Base-by-base conservation (phyloP, 768 basidiomycete genomes). In the Tricholoma terreum region DNA sequence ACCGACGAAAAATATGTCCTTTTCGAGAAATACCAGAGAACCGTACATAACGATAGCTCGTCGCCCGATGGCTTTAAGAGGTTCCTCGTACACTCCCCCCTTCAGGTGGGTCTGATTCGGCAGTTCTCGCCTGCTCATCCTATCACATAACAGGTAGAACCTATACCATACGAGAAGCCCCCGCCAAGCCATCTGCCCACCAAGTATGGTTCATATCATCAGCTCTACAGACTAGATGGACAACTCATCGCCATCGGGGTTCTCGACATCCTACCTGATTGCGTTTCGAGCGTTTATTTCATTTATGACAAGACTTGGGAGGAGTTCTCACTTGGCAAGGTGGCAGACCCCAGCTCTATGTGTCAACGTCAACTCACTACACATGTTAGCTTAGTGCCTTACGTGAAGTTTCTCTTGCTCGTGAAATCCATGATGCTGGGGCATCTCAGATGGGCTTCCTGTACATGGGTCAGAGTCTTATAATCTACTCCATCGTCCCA, bases 131-230 rank as follows among this genome's bases (percentile, higher is more conserved):
- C 24, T 50, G 9, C 49, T 34, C 22, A 34, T 15, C 40, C 27
- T 10, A 56, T 11, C 14, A 15, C 22, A 50, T 35, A 2, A n/a
- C 30, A 92, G 91, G 54, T 63, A 54, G 80, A 84, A 64, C 73
- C 78, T 21, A 94, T 90, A 62, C 78, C 77, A 14, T 93, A 89
- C 67, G 56, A 72, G 5, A 70, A 66, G 1, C 51, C 69, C 0
- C 79, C 79, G 0, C 83, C 85, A 15, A 56, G 58, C 2, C 80
- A 87, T 64, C 77, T 96, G 9, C 94, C 94, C 0, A 66, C 58
- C n/a, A 72, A 82, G 14, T 98, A 93, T 70, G 96, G 96, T n/a
- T 89, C 92, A 21, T 92, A 93, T 70, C 96, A 98, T 65, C 93
- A 94, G 63, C 73, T 93, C 43, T 97, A 96, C 67, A 80, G 84